A percentile compares a stretch with the other conserved stretches of the same genome.
phyloP scores from a whole-genome alignment of 495 filamentous ascomycete species.

The Tuber melanosporum region DNA sequence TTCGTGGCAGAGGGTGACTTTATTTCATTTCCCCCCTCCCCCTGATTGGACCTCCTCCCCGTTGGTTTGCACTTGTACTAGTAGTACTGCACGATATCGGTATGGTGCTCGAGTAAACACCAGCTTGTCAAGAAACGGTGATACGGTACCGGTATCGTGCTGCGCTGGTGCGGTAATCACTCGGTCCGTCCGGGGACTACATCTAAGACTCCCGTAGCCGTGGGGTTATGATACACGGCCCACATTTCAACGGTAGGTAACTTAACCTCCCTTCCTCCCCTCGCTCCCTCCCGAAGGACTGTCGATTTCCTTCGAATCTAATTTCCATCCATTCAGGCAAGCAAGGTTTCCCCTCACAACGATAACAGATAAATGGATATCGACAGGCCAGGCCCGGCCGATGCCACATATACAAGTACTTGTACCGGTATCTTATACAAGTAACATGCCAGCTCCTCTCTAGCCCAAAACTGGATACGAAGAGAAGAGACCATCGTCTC shows the following conservation, averaged over 20 bases:
- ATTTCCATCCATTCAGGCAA: background rate
- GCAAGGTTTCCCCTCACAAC: background rate
- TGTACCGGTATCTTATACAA: too few relatives aligned
- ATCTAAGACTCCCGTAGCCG: background rate
- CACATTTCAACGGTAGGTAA: background rate
- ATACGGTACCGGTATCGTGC: background rate
- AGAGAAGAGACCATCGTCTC: background rate
- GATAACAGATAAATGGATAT: background rate
- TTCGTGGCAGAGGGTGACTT: background rate
- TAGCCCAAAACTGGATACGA: background rate
- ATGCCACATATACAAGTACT: background rate
- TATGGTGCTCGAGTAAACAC: too few relatives aligned
- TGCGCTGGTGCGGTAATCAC: background rate
- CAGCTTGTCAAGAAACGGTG: background rate
- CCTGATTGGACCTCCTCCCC: too few relatives aligned
- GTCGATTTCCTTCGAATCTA: background rate
- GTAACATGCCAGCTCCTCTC: background rate
- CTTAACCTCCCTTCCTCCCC: background rate
- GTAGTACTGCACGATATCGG: background rate
- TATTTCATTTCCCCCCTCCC: background rate
- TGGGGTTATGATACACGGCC: background rate
- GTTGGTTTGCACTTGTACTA: background rate
- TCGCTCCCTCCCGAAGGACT: background rate
- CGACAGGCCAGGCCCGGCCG: background rate
- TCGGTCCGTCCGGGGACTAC: background rate